These are phyloP conservation scores for Santalum album DNA, from an alignment of 164 flowering plant genomes.

Conservation along the genomic window DNA sequence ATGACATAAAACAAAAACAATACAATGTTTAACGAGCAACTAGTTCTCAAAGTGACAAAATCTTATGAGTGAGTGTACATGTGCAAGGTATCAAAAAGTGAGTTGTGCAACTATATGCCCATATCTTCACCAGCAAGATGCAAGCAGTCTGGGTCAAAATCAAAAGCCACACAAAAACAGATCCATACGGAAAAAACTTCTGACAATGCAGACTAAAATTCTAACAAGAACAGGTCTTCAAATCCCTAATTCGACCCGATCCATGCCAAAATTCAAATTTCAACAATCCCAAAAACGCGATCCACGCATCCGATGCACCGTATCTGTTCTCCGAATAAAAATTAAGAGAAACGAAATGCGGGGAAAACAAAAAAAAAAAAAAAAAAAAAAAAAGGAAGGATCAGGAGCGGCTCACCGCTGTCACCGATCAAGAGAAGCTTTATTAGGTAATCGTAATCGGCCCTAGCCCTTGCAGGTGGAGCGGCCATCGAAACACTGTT, in stretches of 20 bases:
- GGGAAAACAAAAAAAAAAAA: background rate
- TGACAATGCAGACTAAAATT: background rate
- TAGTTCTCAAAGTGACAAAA: too few species aligned
- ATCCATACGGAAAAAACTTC: background rate
- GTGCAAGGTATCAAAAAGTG: too few species aligned
- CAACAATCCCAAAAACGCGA: background rate
- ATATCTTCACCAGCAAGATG: too few species aligned
- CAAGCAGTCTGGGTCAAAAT: too few species aligned
- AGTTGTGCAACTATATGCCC: too few species aligned
- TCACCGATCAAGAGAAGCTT: slow-evolving; percentile 57
- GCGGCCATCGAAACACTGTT: slow-evolving; percentile 36
- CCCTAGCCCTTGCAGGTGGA: slow-evolving; percentile 58
- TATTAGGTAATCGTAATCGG: slow-evolving; percentile 53
- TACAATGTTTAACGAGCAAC: too few species aligned
- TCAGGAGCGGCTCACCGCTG: slow-evolving; percentile 31
- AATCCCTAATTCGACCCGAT: background rate
- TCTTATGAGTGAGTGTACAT: too few species aligned
- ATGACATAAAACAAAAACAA: too few species aligned
- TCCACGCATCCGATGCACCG: background rate
- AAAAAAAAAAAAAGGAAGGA: background rate
- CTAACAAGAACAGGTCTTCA: background rate
- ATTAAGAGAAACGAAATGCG: background rate
- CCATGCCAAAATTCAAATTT: background rate
- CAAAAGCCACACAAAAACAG: too few species aligned
- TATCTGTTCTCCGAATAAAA: background rate